Conservation (phyloP, 2,329 filamentous ascomycete species). For the Pseudocercospora cruenta region DNA sequence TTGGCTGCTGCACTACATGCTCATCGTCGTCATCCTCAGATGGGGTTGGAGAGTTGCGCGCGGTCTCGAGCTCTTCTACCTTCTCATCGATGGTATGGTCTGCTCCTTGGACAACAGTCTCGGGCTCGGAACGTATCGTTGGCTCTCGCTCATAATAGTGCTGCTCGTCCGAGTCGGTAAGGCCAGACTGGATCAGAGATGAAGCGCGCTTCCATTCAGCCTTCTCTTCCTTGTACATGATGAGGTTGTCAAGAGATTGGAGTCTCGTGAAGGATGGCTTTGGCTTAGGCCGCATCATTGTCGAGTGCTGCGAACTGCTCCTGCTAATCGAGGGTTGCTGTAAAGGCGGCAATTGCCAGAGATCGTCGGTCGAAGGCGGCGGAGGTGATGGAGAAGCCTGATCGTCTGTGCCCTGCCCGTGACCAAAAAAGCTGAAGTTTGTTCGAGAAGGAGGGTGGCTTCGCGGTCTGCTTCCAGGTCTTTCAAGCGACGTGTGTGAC, state of each 20-base stretch:
- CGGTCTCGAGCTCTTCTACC: not conserved
- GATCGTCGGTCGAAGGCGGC: slow-evolving; percentile 21
- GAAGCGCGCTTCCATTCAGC: slow-evolving; percentile 33
- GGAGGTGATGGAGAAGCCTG: slow-evolving; percentile 15
- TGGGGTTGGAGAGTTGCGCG: not conserved
- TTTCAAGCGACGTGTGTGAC: slow-evolving; percentile 4
- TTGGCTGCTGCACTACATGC: slow-evolving; percentile 8
- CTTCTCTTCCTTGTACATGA: slow-evolving; percentile 38
- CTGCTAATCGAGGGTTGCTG: slow-evolving; percentile 22
- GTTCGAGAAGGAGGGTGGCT: slow-evolving; percentile 22
- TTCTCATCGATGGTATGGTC: slow-evolving; percentile 16
- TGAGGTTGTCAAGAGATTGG: slow-evolving; percentile 39
- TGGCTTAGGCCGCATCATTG: slow-evolving; percentile 27
- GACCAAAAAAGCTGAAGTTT: slow-evolving; percentile 13
- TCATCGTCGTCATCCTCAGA: not conserved
- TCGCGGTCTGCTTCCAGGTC: slow-evolving; percentile 16
- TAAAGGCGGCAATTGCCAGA: slow-evolving; percentile 28
- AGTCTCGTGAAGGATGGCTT: slow-evolving; percentile 31
- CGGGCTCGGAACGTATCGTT: slow-evolving; percentile 20
- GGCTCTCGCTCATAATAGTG: slow-evolving; percentile 13
- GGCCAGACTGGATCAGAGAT: slow-evolving; percentile 23
- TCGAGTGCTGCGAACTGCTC: slow-evolving; percentile 25
- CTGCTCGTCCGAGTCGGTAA: slow-evolving; percentile 14
- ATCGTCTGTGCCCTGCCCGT: not conserved
- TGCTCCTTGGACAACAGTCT: slow-evolving; percentile 10